A percentile compares a stretch with the other conserved stretches of the same genome.
Evolutionary conservation across 805 yeast species (phyloP).

Genomic region (Ogataea salicorniae): DNA sequence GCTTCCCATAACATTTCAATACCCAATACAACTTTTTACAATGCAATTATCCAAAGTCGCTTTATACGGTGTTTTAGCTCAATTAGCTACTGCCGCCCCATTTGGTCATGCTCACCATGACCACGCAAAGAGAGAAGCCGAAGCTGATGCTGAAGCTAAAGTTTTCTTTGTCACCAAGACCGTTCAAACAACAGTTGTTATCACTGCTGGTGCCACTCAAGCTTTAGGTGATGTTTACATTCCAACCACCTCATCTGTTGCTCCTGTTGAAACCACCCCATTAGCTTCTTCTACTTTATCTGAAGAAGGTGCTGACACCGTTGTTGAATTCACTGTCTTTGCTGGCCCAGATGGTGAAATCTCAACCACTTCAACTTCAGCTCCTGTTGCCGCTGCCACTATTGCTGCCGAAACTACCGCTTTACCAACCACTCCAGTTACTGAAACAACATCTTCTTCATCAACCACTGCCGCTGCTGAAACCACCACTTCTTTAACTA

Average conservation of each 20-base stretch:
- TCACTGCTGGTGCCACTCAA: conserved; percentile 19
- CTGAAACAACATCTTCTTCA: conserved; percentile 10
- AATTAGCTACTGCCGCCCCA: conserved; percentile 22
- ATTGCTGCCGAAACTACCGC: conserved; percentile 4
- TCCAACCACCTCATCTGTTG: neutral
- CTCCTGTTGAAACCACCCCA: conserved; percentile 2
- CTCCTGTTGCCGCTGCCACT: conserved; percentile 9
- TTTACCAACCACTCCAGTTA: conserved; percentile 10
- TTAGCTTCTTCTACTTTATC: conserved; percentile 6
- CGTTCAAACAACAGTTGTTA: conserved; percentile 19
- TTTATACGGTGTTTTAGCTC: conserved; percentile 17
- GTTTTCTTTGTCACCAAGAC: conserved; percentile 20
- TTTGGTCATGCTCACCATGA: conserved; percentile 10
- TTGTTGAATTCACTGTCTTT: conserved; percentile 2
- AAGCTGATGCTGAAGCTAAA: conserved; percentile 8
- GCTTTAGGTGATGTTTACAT: conserved; percentile 10
- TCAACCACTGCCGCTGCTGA: conserved; percentile 15
- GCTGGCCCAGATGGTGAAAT: conserved; percentile 2
- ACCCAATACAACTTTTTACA: neutral
- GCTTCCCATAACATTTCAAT: neutral
- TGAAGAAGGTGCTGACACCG: neutral
- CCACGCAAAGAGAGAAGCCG: conserved; percentile 17
- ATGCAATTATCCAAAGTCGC: conserved; percentile 17
- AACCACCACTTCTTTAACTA: conserved; percentile 11
- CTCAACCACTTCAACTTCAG: conserved; percentile 8